Conservation (phyloP, 2,329 filamentous ascomycete species). For the Blumeria graminis region DNA sequence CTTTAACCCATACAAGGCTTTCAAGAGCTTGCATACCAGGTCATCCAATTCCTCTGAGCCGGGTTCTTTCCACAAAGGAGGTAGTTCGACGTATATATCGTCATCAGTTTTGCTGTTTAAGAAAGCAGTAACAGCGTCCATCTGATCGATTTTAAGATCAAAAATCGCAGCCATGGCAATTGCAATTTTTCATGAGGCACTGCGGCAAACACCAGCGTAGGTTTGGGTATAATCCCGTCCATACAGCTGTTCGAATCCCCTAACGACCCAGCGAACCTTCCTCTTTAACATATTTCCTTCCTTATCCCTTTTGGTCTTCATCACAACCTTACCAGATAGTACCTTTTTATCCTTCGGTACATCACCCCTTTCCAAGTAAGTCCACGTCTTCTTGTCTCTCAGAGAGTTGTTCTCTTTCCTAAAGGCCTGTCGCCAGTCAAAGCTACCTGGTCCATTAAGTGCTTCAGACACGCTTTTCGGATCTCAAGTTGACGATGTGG, state of each 20-base stretch:
- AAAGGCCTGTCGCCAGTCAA: background rate
- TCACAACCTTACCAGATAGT: background rate
- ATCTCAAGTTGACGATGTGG: background rate
- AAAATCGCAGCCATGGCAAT: too few species aligned
- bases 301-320: too few species aligned
- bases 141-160: too few species aligned
- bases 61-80: background rate
- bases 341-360: background rate
- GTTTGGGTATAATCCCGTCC: too few species aligned
- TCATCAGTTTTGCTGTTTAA: background rate
- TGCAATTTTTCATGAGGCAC: too few species aligned
- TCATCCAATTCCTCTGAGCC: background rate
- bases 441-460: too few species aligned
- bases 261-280: too few species aligned
- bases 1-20: constrained; percentile 1
- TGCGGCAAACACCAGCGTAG: too few species aligned
- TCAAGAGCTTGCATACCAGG: background rate
- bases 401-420: background rate
- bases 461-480: background rate
- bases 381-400: background rate
- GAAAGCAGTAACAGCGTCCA: too few species aligned
- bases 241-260: too few species aligned
- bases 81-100: background rate
- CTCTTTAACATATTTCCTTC: too few species aligned
- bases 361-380: background rate